A percentile compares a stretch with the other conserved stretches of the same genome.
Conservation (phyloP, 2,329 filamentous ascomycete species). For the Didymella arachidicola region DNA sequence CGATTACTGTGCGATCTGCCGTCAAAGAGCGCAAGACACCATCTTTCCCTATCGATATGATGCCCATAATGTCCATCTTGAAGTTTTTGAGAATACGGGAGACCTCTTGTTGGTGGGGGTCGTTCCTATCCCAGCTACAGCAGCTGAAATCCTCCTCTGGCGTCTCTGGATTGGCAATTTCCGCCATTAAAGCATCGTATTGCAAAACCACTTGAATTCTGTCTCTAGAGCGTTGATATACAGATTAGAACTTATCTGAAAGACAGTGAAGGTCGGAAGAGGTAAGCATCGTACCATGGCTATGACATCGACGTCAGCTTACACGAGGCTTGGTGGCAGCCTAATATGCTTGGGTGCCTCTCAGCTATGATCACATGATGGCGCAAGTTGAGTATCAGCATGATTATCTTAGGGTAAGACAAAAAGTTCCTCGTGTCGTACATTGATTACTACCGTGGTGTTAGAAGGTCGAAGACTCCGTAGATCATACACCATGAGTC, state of each 20-base stretch:
- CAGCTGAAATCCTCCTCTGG: neutral
- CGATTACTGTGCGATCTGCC: conserved; percentile 1
- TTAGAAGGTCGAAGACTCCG: too few relatives aligned
- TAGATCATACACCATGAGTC: too few relatives aligned
- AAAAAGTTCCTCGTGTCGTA: too few relatives aligned
- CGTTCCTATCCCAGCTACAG: neutral
- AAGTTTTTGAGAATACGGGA: neutral
- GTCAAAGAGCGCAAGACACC: conserved; percentile 5
- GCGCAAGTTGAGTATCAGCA: too few relatives aligned
- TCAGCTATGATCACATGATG: too few relatives aligned
- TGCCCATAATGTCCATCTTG: neutral
- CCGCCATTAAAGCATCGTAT: neutral
- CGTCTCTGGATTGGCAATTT: too few relatives aligned
- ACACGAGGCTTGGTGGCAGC: neutral
- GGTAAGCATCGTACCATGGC: too few relatives aligned
- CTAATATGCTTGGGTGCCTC: neutral
- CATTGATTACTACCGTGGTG: too few relatives aligned
- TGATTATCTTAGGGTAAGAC: too few relatives aligned
- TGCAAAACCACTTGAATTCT: neutral
- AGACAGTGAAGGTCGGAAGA: neutral
- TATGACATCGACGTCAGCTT: neutral
- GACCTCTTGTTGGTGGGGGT: neutral
- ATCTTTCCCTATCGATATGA: neutral
- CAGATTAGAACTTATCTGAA: neutral
- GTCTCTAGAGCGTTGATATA: neutral